Base-by-base conservation (phyloP, 768 basidiomycete species). In the Paxillus rubicundulus region DNA sequence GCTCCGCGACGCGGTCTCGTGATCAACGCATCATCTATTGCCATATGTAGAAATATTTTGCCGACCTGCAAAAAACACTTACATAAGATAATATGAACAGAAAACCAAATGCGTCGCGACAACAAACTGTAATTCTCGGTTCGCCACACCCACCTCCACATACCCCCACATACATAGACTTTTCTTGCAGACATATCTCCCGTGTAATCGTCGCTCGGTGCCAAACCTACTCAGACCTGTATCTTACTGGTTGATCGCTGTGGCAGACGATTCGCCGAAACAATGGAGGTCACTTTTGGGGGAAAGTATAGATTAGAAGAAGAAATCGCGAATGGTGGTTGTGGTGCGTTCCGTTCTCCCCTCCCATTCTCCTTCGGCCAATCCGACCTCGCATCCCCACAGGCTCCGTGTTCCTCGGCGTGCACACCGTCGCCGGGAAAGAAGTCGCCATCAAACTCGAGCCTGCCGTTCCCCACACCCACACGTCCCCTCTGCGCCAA, bases 391-490 rank as follows among this genome's bases (percentile, higher is more conserved):
- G 9, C 49, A 38, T 40, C 9, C 38, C 28, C 49, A 44, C 50
- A 89, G 87, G 88, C 50, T 84, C 87, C 36, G 88, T 90, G 18
- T 89, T 85, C 65, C 73, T 86, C 45, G 88, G 88, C 33, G 85
- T 88, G 8, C 88, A 90, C 70, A 87, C 85, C 45, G 72, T 89
- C 50, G 88, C 88, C 12, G 88, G 88, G 55, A 90, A 90, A 58
- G 86, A 88, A 63, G 88, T 91, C 37, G 88, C 88, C 51, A 90
- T 91, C 66, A 91, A 91, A 66, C 74, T 91, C 18, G 87, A 91
- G 69, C 85, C 86, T 18, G 86, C 82, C 16, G 65, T 77, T 21
- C 68, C 77, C 1, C 49, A 68, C 61, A 61, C 70, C 7, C 58
- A 60, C 53, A 69, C 77, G 49, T 86, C 85, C 44, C 89, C 89